Percentiles rank a stretch among this genome's conserved stretches.
phyloP scores from a whole-genome alignment of 176 grass and related monocot genomes.

The Cenchrus fungigraminus region DNA sequence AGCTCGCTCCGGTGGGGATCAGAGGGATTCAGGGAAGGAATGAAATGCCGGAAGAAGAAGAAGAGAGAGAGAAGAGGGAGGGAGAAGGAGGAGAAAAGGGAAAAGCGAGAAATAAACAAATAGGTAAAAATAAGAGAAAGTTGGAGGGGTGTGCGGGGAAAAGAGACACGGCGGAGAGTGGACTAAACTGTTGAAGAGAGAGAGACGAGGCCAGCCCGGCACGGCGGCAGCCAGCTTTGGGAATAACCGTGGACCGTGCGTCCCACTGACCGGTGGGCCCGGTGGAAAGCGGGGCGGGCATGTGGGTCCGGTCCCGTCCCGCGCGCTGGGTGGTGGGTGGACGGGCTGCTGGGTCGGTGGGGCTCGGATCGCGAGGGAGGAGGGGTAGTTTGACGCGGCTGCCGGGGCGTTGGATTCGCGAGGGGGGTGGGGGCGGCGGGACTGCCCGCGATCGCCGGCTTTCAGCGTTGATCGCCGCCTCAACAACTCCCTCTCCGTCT shows the following conservation, averaged over 20 bases:
- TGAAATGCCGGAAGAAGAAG: not conserved
- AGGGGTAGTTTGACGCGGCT: not conserved
- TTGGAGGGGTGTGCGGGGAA: not conserved
- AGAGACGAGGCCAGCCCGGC: too few species aligned
- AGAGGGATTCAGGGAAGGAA: not conserved
- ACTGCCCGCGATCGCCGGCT: not conserved
- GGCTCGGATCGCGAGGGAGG: conserved; percentile 20
- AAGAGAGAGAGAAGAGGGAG: not conserved
- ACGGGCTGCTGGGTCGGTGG: conserved; percentile 5
- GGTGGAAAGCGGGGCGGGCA: not conserved
- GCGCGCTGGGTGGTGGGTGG: conserved; percentile 1
- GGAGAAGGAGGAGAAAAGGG: not conserved
- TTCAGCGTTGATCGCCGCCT: not conserved
- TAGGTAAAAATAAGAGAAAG: not conserved
- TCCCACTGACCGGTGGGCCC: not conserved
- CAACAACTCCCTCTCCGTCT: not conserved
- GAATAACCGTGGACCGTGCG: not conserved
- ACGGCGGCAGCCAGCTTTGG: not conserved
- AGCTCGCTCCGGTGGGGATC: not conserved
- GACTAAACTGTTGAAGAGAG: not conserved
- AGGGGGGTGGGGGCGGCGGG: not conserved
- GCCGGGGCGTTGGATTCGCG: conserved; percentile 18
- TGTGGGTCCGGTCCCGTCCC: not conserved
- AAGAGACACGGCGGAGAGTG: not conserved
- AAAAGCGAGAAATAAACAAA: conserved; percentile 2